Percentiles rank a stretch among this genome's conserved stretches.
Conservation (phyloP, 495 filamentous ascomycete genomes). For the Penicillium parvum region DNA sequence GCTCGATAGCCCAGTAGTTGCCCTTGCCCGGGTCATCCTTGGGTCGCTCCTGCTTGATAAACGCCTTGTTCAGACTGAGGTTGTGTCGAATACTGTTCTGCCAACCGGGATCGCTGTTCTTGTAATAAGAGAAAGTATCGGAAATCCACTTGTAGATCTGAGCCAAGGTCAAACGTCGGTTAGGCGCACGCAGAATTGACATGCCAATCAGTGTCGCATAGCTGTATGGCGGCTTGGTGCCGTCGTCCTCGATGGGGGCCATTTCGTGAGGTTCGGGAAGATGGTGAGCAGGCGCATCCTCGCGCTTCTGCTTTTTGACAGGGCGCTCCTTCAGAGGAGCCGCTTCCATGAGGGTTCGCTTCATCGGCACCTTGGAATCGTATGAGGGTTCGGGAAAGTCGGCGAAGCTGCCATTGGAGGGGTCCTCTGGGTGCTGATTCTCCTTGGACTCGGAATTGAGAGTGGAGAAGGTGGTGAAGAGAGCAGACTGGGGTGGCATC, state of each 20-base stretch:
- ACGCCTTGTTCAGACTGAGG: constrained; percentile 95
- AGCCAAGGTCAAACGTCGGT: constrained; percentile 80
- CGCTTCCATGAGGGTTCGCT: constrained; percentile 67
- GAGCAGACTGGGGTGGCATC: constrained; percentile 56
- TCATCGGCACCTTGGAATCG: constrained; percentile 56
- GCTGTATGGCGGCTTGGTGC: constrained; percentile 81
- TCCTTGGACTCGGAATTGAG: constrained; percentile 57
- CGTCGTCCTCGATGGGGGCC: constrained; percentile 79
- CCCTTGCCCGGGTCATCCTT: constrained; percentile 98
- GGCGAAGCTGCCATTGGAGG: constrained; percentile 47
- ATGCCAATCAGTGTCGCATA: constrained; percentile 96
- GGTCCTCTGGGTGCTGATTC: constrained; percentile 50
- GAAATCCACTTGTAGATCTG: constrained; percentile 99
- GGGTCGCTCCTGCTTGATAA: constrained; percentile 90
- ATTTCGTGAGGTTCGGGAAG: constrained; percentile 73
- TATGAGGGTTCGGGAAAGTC: constrained; percentile 53
- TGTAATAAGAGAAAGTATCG: constrained; percentile 86
- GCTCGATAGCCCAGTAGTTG: constrained; percentile 94
- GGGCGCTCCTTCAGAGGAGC: constrained; percentile 67
- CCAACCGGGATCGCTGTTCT: constrained; percentile 80
- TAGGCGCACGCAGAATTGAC: constrained; percentile 86
- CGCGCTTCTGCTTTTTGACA: constrained; percentile 55
- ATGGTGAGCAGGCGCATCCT: constrained; percentile 43
- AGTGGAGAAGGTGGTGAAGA: constrained; percentile 60
- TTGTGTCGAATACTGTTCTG: constrained; percentile 99